phyloP scores from a whole-genome alignment of 495 filamentous ascomycete species.

The Penicillium samsonianum region DNA sequence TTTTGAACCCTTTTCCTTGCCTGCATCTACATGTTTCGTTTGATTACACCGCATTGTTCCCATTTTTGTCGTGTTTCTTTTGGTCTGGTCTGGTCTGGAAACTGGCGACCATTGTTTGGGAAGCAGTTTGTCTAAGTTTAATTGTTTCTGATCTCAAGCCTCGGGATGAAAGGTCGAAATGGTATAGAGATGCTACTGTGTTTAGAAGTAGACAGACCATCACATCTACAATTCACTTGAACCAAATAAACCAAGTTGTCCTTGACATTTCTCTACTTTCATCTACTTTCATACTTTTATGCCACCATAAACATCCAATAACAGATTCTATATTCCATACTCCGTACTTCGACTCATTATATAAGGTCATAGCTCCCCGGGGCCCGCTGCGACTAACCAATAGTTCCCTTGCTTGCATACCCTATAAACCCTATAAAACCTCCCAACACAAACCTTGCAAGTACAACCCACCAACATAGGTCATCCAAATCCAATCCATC shows the following conservation, averaged over 20 bases:
- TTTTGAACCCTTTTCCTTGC: background rate
- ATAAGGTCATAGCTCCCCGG: background rate
- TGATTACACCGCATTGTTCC: conserved; percentile 1
- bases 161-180: conserved; percentile 1
- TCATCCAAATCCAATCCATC: conserved; percentile 5
- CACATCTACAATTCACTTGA: background rate
- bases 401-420: conserved; percentile 10
- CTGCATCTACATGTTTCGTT: conserved; percentile 1
- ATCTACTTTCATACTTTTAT: background rate
- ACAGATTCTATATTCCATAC: background rate
- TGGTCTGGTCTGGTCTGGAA: conserved; percentile 8
- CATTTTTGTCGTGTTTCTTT: conserved; percentile 7
- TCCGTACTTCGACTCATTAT: background rate
- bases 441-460: background rate
- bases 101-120: conserved; percentile 9
- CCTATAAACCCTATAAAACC: no score
- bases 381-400: conserved; percentile 3
- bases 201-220: background rate
- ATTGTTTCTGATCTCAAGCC: conserved; percentile 10
- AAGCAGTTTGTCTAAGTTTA: conserved; percentile 13
- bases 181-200: background rate
- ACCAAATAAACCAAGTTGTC: conserved; percentile 1
- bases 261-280: background rate
- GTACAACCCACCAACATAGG: background rate
- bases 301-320: background rate